Evolutionary conservation across 371 early-diverging fungal species (phyloP).

Genomic region (Mortierella sp.): DNA sequence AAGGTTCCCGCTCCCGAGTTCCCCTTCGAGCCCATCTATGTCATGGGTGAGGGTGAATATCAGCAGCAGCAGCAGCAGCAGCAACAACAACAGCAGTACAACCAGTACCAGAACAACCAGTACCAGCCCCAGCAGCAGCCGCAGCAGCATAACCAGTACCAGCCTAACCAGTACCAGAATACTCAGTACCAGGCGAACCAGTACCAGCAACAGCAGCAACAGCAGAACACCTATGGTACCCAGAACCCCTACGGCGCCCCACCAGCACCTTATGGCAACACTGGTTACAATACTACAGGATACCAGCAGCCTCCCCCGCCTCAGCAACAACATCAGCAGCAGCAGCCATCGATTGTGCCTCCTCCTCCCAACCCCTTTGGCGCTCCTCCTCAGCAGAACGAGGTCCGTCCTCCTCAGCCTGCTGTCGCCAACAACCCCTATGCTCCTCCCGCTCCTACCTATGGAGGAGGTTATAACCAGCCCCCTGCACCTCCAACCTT

Average conservation of each 20-base stretch:
- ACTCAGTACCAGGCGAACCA: slow-evolving; percentile 33
- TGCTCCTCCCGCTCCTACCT: slow-evolving; percentile 43
- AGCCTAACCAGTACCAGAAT: slow-evolving; percentile 29
- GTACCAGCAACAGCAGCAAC: slow-evolving; percentile 50
- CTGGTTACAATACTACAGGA: slow-evolving; percentile 38
- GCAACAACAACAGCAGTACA: slow-evolving; percentile 37
- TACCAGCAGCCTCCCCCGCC: slow-evolving; percentile 39
- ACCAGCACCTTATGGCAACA: slow-evolving; percentile 30
- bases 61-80: slow-evolving; percentile 49
- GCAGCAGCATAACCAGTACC: slow-evolving; percentile 38
- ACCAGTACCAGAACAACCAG: slow-evolving; percentile 20
- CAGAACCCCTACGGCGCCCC: slow-evolving; percentile 45
- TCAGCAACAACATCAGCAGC: slow-evolving; percentile 18
- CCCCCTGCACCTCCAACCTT: slow-evolving; percentile 47
- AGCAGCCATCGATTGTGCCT: slow-evolving; percentile 32
- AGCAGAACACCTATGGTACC: slow-evolving; percentile 35
- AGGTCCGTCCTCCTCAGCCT: slow-evolving; percentile 53
- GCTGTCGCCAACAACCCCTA: slow-evolving; percentile 36
- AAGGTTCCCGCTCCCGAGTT: slow-evolving; percentile 68
- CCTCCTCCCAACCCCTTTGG: slow-evolving; percentile 43
- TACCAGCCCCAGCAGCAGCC: slow-evolving; percentile 48
- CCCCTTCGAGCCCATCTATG: slow-evolving; percentile 73
- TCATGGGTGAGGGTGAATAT: slow-evolving; percentile 59
- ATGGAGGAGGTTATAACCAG: slow-evolving; percentile 41
- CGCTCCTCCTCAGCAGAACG: slow-evolving; percentile 51